phyloP scores from a whole-genome alignment of 208 protist genomes.

The Tritrichomonas foetus region DNA sequence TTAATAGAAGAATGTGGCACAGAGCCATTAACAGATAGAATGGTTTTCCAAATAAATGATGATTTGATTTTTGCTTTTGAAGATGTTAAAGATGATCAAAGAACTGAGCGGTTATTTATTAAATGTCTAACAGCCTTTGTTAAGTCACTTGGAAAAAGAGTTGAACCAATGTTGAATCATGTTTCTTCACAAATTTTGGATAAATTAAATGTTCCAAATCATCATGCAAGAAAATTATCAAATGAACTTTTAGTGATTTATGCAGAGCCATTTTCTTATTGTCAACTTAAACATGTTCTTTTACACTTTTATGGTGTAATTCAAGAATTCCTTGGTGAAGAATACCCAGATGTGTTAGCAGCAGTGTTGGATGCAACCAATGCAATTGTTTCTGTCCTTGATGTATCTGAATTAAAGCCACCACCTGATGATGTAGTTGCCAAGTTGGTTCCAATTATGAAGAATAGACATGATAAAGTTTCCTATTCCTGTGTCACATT shows the following conservation, averaged over 20 bases:
- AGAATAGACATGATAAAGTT: slow-evolving; percentile 93
- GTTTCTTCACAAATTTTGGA: not conserved
- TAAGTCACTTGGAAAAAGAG: not conserved
- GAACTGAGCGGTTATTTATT: no score
- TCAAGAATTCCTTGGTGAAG: slow-evolving; percentile 94
- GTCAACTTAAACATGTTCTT: slow-evolving; percentile 75
- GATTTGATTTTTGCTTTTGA: slow-evolving; percentile 89
- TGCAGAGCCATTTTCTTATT: slow-evolving; percentile 64
- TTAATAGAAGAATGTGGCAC: slow-evolving; percentile 63
- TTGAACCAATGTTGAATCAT: not conserved
- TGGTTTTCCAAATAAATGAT: slow-evolving; percentile 88
- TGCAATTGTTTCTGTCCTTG: slow-evolving; percentile 87
- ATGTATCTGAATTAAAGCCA: slow-evolving; percentile 85
- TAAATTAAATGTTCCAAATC: not conserved
- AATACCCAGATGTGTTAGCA: slow-evolving; percentile 81
- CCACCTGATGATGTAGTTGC: slow-evolving; percentile 90
- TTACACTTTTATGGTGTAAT: slow-evolving; percentile 85
- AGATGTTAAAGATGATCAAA: slow-evolving; percentile 69
- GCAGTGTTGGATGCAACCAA: slow-evolving; percentile 72
- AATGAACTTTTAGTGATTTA: slow-evolving; percentile 87
- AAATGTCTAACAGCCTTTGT: not conserved
- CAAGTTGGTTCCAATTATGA: slow-evolving; percentile 92
- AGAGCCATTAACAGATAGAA: slow-evolving; percentile 74
- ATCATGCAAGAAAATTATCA: slow-evolving; percentile 78
- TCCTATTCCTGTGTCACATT: slow-evolving; percentile 93